Evolutionary conservation across 2,329 filamentous ascomycete species (phyloP), one percentile per base, ranked within the genome.

Genomic region (Leptographium galeiforme): DNA sequence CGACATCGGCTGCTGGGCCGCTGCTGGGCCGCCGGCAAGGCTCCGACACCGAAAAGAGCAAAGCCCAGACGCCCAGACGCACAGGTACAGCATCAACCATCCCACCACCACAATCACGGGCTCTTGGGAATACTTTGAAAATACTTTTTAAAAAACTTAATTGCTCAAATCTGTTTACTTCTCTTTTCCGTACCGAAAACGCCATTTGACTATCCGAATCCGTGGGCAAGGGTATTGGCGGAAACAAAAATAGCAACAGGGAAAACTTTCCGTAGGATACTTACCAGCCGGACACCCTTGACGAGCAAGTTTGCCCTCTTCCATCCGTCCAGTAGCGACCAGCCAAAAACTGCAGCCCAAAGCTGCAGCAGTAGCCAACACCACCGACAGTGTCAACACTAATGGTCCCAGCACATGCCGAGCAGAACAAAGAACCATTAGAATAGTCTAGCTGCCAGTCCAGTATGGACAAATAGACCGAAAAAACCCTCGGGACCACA

Each of bases 241-340:
- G 10, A 25, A 33, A 33, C 33, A 2, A 36, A 43, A 7, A 32
- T 18, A 11, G 30, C 2, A 13, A 11, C 12, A 41, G 14, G 39
- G 39, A 18, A 36, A 34, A 16, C n/a, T 19, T 46, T 44, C 3
- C 4, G 33, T 14, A 52, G 14, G n/a, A 16, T 56, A 60, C 59
- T 60, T 60, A 60, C 59, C 57, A 57, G 57, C 58, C 53, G 50
- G 48, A 61, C 54, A 57, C 25, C 25, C 25, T 3, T 25, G 25
- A 25, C 25, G 25, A 25, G 25, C 25, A 25, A 25, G 25, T 25
- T 25, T 25, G 25, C 25, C 25, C 25, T 25, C 25, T 25, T 25
- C 25, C 25, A 25, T 25, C 25, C 25, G 25, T 5, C 25, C 25
- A 25, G 25, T 25, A 25, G 3, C 25, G 25, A 5, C 5, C 25